Evolutionary conservation across 768 basidiomycete genomes (phyloP), one percentile per base, ranked within the genome.

Genomic region (Leccinum longicurvipes): DNA sequence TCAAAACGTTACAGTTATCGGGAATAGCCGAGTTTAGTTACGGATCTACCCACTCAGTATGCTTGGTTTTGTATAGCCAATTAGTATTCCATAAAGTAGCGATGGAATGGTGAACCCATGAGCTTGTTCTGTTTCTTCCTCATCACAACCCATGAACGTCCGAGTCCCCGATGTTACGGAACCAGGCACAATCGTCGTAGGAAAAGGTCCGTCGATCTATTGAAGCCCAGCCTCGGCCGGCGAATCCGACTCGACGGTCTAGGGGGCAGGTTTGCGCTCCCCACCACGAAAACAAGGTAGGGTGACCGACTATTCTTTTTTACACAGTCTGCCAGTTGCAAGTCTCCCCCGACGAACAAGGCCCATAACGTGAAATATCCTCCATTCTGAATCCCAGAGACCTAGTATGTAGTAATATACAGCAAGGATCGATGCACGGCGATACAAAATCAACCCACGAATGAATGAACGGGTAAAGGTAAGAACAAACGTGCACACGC

Each of bases 1-100:
- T 24, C 14, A 27, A 48, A 66, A 50, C 64, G 54, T 9, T 56
- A 56, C 48, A 63, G 65, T 56, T 60, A 8, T 46, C 61, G 61
- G 61, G 7, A 50, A 36, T 17, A 15, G 17, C 55, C 55, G 54
- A 44, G 17, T 17, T 14, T 31, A 31, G 31, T 31, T 5, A 14
- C 14, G 29, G 29, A 12, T 31, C 12, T 11, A 29, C 29, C 11
- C 32, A 32, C 14, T 32, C 3, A 9, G 27, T 8, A 4, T 29
- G 11, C 29, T 31, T 31, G 12, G 29, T 31, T 14, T 3, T 34
- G 32, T 17, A 29, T 5, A 10, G 28, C 8, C 3, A 3, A 9
- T n/a, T 4, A 2, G 15, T 1, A 15, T 34, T 17, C 34, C 15
- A 15, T 34, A 17, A 36, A 36, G 9, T 36, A 9, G 2, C 36